Base-by-base conservation (phyloP, 805 yeast species). In the Priceomyces haplophilus region DNA sequence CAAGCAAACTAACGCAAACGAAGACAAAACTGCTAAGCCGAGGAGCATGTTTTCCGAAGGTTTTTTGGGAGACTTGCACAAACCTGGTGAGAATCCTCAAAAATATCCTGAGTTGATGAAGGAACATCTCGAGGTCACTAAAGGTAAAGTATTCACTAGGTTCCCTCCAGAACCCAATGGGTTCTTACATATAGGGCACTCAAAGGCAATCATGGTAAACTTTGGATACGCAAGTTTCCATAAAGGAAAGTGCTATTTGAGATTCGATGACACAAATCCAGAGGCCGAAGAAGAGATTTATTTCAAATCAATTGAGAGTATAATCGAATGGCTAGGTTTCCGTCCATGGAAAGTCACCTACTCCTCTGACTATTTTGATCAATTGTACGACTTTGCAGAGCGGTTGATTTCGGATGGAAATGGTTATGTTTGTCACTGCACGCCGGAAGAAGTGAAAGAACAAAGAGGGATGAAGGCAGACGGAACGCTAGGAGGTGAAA, bases 111-210 rank as follows among this genome's bases (percentile, higher is more conserved):
- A 88, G 58, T 73, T 88, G 45, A 83, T 88, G 85, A 73, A 74
- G 50, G 84, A 80, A 51, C 99, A 93, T 63, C 72, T 88, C 54
- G 79, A 76, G 43, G 80, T 79, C 50, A 88, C 96, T 25, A 76
- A 79, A 30, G 96, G 97, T 37, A 75, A 78, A 58, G 98, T 91
- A 21, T 82, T 79, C 55, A 93, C 99, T 3, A 81, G 99, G 62
- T 93, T 93, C 69, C 99, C 99, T 37, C 99, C 99, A 4, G 99
- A 93, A 69, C 99, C 99, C 33, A 91, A 95, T 67, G 99, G 99
- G 54, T 93, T 82, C 61, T 76, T 93, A 59, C 99, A 93, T 64
- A 91, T 93, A 64, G 99, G 99, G 35, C 99, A 93, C 61, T 85
- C 96, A 33, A 93, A 93, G 69, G 99, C 99, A 40, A 91, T 93